A percentile compares a stretch with the other conserved stretches of the same genome.
Evolutionary conservation across 1,284 basidiomycete genomes (phyloP).

Genomic region (Sanghuangporus baumii): DNA sequence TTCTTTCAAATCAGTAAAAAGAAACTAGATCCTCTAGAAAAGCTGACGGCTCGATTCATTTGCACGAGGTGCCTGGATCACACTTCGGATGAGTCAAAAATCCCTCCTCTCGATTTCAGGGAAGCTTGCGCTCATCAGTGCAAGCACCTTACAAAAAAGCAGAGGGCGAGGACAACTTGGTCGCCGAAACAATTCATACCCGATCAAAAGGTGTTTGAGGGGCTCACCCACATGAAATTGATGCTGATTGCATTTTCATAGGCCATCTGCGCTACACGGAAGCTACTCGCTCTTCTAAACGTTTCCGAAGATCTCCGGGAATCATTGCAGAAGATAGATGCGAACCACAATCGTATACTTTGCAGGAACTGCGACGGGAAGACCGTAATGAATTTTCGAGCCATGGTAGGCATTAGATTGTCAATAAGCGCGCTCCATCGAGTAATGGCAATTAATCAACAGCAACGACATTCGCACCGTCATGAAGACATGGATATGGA

Average conservation of each 20-base stretch:
- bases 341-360: slow-evolving; percentile 31
- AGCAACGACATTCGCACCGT: slow-evolving; percentile 59
- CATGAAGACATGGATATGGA: slow-evolving; percentile 48
- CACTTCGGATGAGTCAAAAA: slow-evolving; percentile 29
- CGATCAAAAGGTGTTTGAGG: slow-evolving; percentile 45
- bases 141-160: slow-evolving; percentile 25
- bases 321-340: slow-evolving; percentile 24
- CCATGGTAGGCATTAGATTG: slow-evolving; percentile 35
- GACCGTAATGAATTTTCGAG: slow-evolving; percentile 45
- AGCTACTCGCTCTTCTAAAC: slow-evolving; percentile 30
- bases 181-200: slow-evolving; percentile 43
- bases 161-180: slow-evolving; percentile 36
- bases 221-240: slow-evolving; percentile 10
- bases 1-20: slow-evolving; percentile 45
- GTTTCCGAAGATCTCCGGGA: slow-evolving; percentile 29
- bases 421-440: neutral
- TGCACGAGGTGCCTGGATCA: slow-evolving; percentile 46
- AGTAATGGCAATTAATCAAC: neutral
- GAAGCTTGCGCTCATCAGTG: slow-evolving; percentile 57
- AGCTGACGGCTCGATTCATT: slow-evolving; percentile 51
- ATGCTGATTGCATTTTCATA: slow-evolving; percentile 23
- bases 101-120: slow-evolving; percentile 46
- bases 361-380: slow-evolving; percentile 49
- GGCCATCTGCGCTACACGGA: slow-evolving; percentile 38
- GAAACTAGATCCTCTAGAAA: slow-evolving; percentile 48